Base-by-base conservation (phyloP, 441 rosid species). In the Viola pubescens region DNA sequence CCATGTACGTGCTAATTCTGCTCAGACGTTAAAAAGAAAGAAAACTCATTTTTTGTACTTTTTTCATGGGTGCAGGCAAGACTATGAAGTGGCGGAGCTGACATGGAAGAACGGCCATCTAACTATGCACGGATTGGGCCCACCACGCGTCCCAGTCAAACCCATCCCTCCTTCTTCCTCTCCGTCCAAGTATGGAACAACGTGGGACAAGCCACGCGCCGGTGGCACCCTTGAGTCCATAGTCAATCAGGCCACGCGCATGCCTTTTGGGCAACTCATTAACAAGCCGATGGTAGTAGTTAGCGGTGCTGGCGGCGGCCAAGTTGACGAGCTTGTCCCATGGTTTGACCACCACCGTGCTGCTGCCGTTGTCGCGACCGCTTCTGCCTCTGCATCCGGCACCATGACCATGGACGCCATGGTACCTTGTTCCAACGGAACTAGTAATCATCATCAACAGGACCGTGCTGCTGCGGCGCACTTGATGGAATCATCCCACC, bases 81-180 rank as follows among this genome's bases (percentile, higher is more conserved):
- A 80, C 63, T 82, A 78, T 46, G 95, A 82, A 75, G 92, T 89
- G 39, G 88, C 97, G 9, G 98, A 92, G 78, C 75, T 92, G 66
- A 87, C 97, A 53, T 89, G 98, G 97, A 82, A 89, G 74, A 89
- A 89, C 64, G 96, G 97, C 4, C 94, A 89, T 49, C 63, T 92
- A 37, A 77, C 86, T 67, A 71, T 87, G 86, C 94, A 89, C 79
- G 82, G 86, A 34, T 75, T 87, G 64, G 84, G 90, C 6, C 82
- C 78, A 39, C 82, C 88, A 59, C 83, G 91, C 12, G 52, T 58
- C 26, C 65, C 62, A 3, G 41, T 60, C 52, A 82, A 75, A 59
- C 60, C 78, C 54, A 37, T 62, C 11, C 44, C 76, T 13, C 12
- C 63, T n/a, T 53, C 77, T 50, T 12, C 63, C 11, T 53, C 77